Evolutionary conservation across 768 basidiomycete genomes (phyloP).

Genomic region (Infundibulicybe gibba): DNA sequence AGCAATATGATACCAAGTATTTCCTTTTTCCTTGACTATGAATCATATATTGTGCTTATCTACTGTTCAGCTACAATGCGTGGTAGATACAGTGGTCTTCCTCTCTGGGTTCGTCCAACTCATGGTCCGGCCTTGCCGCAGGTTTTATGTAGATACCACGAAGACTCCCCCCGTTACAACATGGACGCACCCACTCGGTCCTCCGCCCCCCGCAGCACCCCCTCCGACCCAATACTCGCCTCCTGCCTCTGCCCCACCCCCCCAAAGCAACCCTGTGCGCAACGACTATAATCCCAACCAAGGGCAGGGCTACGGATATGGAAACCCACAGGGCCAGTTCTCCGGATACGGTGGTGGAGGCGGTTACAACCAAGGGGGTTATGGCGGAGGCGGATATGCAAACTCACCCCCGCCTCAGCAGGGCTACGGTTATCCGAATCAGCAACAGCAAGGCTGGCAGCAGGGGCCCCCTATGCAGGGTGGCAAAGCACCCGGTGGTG

Average conservation of each 20-base stretch:
- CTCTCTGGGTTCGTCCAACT: no score
- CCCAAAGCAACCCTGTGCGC: slow-evolving; percentile 23
- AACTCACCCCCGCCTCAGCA: slow-evolving; percentile 16
- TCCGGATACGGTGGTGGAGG: slow-evolving; percentile 17
- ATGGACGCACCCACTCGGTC: slow-evolving; percentile 71
- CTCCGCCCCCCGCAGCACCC: slow-evolving; percentile 32
- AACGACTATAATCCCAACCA: slow-evolving; percentile 8
- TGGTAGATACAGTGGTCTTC: slow-evolving; percentile 44
- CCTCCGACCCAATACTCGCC: slow-evolving; percentile 36
- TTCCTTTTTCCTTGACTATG: slow-evolving; percentile 20
- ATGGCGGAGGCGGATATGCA: slow-evolving; percentile 14
- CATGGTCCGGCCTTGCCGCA: slow-evolving; percentile 17
- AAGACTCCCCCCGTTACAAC: slow-evolving; percentile 59
- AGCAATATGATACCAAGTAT: slow-evolving; percentile 68
- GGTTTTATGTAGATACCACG: slow-evolving; percentile 76
- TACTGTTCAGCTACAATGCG: slow-evolving; percentile 48
- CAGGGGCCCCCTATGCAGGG: slow-evolving; percentile 6
- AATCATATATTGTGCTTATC: slow-evolving; percentile 9
- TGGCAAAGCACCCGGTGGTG: no score
- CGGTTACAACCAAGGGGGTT: slow-evolving; percentile 14
- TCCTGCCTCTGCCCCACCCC: slow-evolving; percentile 41
- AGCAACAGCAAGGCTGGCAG: slow-evolving; percentile 11
- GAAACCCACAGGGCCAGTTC: slow-evolving; percentile 24
- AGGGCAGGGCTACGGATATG: slow-evolving; percentile 19
- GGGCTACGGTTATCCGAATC: slow-evolving; percentile 8